Base-by-base conservation (phyloP, 164 flowering plant species). In the Akebia trifoliata region DNA sequence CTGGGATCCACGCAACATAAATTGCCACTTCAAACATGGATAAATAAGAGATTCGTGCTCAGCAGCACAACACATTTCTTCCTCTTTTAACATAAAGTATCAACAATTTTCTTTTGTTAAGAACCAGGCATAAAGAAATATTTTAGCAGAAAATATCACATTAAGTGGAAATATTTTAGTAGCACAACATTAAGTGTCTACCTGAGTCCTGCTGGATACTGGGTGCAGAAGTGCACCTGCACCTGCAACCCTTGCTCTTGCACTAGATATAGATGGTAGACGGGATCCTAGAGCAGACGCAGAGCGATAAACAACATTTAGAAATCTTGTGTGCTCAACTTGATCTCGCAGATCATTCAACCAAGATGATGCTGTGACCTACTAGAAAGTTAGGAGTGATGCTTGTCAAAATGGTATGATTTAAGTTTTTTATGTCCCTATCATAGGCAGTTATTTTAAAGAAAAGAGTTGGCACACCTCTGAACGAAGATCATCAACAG, bases 331-430 rank as follows among this genome's bases (percentile, higher is more conserved):
- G 25, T 67, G 82, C 73, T 94, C 91, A 66, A 94, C 81, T 76
- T 90, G 97, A 72, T 90, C 90, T 44, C 95, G 78, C 62, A 94
- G 71, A 69, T 94, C 99, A 77, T 78, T 90, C 48, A 85, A 50
- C 99, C 99, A 90, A 54, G 97, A 81, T 22, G 99, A 94, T 62
- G 96, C 87, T 29, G 85, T 86, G 57, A 94, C 99, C 99, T 90
- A 76, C 66, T 31, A 37, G 8, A 38, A 22, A 56, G 35, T 32
- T 18, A 35, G 7, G 28, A 55, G 36, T 14, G 35, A 26, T 28
- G 14, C 40, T 48, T 9, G 47, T 5, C 20, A 18, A 43, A 6
- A 43, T 18, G 24, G 17, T n/a, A 12, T 9, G 22, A 11, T 9
- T 6, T 44, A 1, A 44, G 48, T 22, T 21, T 20, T 44, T 11